Evolutionary conservation across 805 yeast species (phyloP), one percentile per base, ranked within the genome.

Genomic region (Kuraishia piskuri): DNA sequence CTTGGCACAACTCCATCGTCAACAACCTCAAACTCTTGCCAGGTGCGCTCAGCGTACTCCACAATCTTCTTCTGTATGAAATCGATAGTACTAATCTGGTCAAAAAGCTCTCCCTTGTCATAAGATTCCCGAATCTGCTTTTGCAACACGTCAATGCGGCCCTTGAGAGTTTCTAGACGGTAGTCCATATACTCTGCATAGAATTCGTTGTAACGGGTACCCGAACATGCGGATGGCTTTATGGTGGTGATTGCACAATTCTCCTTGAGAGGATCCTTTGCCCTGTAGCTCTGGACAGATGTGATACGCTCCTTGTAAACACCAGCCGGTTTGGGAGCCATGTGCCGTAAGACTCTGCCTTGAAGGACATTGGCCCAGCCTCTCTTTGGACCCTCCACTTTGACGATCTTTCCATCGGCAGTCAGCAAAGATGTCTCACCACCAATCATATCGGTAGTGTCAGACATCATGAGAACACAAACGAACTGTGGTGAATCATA

Each of bases 381-480:
- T 56, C 64, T 66, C 26, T 71, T 70, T 37, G 82, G 82, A 10
- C 77, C 78, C 0, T 65, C 60, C 22, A 66, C 65, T 12, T 64
- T 61, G n/a, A 65, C 56, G 46, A 65, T 53, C 51, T 66, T 67
- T 6, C 71, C 72, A 44, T 68, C 63, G 3, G 79, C 79, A 63
- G 71, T 76, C 55, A 77, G 70, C 57, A 80, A 68, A 25, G 76
- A 70, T 1, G 84, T 80, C 61, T 80, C 85, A 51, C 85, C 86
- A 26, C 85, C 86, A 62, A 76, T 68, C 85, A 81, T 80, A 47
- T 71, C 66, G 2, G 75, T 58, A 6, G 86, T 82, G 59, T 80
- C 85, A 26, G 82, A 76, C 46, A 82, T 61, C 86, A 82, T 82
- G 55, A 81, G 69, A 17, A 82, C 86, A 65, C 85, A 82, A n/a